Percentiles rank a stretch among this genome's conserved stretches.
Evolutionary conservation across 148 eudicot species (phyloP).

Genomic region (Talinum fruticosum): DNA sequence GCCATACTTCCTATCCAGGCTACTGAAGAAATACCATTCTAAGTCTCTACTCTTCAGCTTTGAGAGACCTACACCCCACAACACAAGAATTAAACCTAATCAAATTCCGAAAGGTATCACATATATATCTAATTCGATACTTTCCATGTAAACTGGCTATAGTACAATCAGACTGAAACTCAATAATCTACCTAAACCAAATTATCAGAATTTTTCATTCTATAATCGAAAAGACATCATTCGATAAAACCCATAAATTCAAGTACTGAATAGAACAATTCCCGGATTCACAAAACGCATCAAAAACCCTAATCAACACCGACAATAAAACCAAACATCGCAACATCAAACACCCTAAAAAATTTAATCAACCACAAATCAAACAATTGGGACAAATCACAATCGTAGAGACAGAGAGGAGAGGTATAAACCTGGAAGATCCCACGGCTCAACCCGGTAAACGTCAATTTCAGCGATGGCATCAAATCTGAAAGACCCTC

Average conservation of each 20-base stretch:
- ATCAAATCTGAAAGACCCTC: constrained; percentile 51
- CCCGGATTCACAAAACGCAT: not conserved
- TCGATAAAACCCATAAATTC: too few species aligned
- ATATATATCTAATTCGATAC: not conserved
- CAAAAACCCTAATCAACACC: not conserved
- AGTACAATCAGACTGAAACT: not conserved
- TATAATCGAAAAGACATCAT: too few species aligned
- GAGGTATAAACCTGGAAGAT: constrained; percentile 57
- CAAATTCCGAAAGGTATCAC: not conserved
- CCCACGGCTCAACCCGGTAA: constrained; percentile 74
- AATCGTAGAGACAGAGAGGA: not conserved
- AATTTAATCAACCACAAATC: not conserved
- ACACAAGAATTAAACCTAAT: constrained; percentile 8
- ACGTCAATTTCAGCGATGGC: constrained; percentile 69
- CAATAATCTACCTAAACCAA: not conserved
- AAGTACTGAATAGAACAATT: not conserved
- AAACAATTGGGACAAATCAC: not conserved
- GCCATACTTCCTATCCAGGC: constrained; percentile 80
- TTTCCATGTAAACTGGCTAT: not conserved
- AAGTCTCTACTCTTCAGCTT: constrained; percentile 78
- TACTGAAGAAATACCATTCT: constrained; percentile 93
- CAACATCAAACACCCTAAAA: not conserved
- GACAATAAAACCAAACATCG: not conserved
- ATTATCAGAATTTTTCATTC: not conserved
- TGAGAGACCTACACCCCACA: constrained; percentile 50